Base-by-base conservation (phyloP, 164 flowering plant species). In the Nelumbo lutea region DNA sequence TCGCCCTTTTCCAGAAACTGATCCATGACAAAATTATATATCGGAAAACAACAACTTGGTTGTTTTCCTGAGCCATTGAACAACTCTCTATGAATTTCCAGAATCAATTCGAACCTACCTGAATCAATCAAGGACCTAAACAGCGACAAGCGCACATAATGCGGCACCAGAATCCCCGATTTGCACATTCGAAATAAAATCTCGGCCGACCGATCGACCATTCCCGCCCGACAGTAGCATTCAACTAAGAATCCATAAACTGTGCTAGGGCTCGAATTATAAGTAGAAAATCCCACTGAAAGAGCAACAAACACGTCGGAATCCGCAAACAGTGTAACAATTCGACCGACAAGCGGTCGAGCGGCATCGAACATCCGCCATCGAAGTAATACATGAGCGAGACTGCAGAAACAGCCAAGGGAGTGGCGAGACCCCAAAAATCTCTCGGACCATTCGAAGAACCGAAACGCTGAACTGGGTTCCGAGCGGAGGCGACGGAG, bases 371-470 rank as follows among this genome's bases (percentile, higher is more conserved):
- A 80, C 77, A 74, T 45, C 15, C 80, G 61, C 61, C 67, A 70
- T 1, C n/a, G 4, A 3, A 86, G 75, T 75, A 82, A 64, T 43
- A 84, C 52, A 60, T 80, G 80, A 39, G 57, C 46, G 44, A 86
- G 59, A 9, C 72, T 63, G 71, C 79, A 79, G 63, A 64, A 79
- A 13, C 83, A 72, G 2, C 44, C 75, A n/a, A 75, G 61, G 13
- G 73, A 66, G 68, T 72, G 83, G 15, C 60, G 39, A 39, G 78
- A 45, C 44, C 78, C 68, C 1, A 70, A 63, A 40, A 64, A 70
- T n/a, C 64, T 43, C 67, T 80, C 69, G 4, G 80, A 75, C 86
- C 85, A 81, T 1, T 79, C 70, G 67, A 76, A 77, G 76, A 85
- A 80, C 2, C 60, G 63, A 59, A 81, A 27, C 1, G 84, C 84